A percentile compares a stretch with the other conserved stretches of the same genome.
Conservation (phyloP, 148 eudicot genomes). For the Cornus suecica region DNA sequence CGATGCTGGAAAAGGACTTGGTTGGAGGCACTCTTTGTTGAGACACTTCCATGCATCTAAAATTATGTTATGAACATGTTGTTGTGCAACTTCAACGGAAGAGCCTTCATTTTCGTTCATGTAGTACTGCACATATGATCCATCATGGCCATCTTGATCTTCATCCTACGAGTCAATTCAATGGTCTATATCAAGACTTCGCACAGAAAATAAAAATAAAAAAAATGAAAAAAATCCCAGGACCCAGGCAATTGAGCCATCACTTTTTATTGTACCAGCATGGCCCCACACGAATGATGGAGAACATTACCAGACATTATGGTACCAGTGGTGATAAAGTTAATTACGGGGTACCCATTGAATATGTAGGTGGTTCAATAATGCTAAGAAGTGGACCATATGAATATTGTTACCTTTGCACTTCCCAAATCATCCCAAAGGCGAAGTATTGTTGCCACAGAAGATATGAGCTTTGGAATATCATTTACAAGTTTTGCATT, state of each 20-base stretch:
- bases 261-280: no score
- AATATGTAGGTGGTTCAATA: no score
- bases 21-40: conserved; percentile 23
- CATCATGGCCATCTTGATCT: conserved; percentile 37
- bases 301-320: no score
- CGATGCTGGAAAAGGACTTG: conserved; percentile 9
- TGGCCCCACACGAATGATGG: no score
- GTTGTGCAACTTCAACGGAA: conserved; percentile 22
- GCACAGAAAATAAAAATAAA: no score
- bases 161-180: conserved; percentile 26
- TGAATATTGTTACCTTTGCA: conserved; percentile 30
- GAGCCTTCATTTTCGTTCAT: conserved; percentile 25
- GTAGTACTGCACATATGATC: conserved; percentile 33
- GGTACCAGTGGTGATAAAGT: no score
- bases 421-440: conserved; percentile 62
- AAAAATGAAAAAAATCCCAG: no score
- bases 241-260: no score
- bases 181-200: no score
- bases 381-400: no score
- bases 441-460: conserved; percentile 45
- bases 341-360: no score
- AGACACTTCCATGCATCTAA: conserved; percentile 36
- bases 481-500: conserved; percentile 4
- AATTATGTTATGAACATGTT: conserved; percentile 24
- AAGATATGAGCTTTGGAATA: conserved; percentile 21